Percentiles rank a stretch among this genome's conserved stretches.
Conservation (phyloP, 2,329 filamentous ascomycete species). For the Trichoderma sp. region DNA sequence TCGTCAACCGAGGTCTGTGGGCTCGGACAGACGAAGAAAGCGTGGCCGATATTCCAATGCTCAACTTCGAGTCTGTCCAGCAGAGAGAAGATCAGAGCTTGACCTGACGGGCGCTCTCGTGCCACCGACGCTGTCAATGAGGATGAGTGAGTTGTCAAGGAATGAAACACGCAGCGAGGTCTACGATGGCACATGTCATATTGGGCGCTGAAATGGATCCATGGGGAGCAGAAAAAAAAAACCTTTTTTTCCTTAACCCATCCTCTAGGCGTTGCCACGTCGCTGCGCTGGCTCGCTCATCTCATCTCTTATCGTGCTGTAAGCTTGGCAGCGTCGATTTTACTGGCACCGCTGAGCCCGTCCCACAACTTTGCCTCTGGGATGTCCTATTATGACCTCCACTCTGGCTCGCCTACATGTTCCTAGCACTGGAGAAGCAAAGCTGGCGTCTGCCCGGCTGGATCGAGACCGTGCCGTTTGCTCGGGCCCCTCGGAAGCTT, state of each 20-base stretch:
- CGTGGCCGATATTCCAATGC: constrained; percentile 6
- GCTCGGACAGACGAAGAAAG: constrained; percentile 10
- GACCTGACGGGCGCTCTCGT: not conserved
- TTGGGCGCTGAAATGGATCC: not conserved
- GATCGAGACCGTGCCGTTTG: constrained; percentile 24
- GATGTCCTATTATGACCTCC: constrained; percentile 15
- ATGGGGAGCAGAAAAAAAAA: not conserved
- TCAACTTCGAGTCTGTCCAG: not conserved
- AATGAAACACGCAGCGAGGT: not conserved
- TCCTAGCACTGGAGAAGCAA: constrained; percentile 13
- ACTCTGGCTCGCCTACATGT: constrained; percentile 18
- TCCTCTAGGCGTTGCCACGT: constrained; percentile 4
- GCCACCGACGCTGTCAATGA: constrained; percentile 14
- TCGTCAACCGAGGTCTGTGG: constrained; percentile 3
- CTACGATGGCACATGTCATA: not conserved
- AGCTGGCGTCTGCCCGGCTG: constrained; percentile 20
- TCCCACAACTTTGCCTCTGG: constrained; percentile 27
- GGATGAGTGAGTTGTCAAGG: not conserved
- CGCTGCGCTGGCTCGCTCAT: not conserved
- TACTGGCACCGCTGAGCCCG: not conserved
- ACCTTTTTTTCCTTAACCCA: not conserved
- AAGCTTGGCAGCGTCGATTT: not conserved
- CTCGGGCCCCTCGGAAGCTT: constrained; percentile 26
- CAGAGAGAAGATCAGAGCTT: constrained; percentile 10
- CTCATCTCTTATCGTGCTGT: constrained; percentile 4